phyloP scores from a whole-genome alignment of 768 basidiomycete genomes.

The Gautieria morchelliformis region DNA sequence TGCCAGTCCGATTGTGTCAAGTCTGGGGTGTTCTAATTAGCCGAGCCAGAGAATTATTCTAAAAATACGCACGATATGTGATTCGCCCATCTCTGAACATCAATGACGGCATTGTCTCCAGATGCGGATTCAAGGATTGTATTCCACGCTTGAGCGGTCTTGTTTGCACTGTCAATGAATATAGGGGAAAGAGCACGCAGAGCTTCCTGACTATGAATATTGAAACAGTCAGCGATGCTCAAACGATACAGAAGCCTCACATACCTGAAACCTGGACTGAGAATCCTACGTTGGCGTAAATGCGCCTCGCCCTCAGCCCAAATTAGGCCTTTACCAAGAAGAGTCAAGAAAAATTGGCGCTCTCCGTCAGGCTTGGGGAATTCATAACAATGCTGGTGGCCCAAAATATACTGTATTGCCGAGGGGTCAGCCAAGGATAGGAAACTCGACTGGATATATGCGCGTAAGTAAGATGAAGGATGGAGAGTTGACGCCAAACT shows the following conservation, averaged over 20 bases:
- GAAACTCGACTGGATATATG: constrained; percentile 37
- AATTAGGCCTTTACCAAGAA: constrained; percentile 21
- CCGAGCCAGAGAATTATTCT: background rate
- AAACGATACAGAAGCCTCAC: background rate
- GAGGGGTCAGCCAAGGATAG: constrained; percentile 47
- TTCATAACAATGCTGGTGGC: constrained; percentile 38
- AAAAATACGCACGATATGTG: constrained; percentile 10
- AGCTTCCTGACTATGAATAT: constrained; percentile 4
- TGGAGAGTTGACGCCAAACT: constrained; percentile 10
- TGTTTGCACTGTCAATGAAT: constrained; percentile 11
- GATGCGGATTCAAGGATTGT: constrained; percentile 7
- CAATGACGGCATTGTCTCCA: constrained; percentile 6
- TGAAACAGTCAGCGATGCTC: background rate
- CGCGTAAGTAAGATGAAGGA: background rate
- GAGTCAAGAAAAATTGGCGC: constrained; percentile 46
- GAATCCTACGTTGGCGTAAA: constrained; percentile 11
- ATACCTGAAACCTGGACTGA: constrained; percentile 12
- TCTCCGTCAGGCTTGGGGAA: constrained; percentile 59
- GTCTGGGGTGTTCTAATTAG: background rate
- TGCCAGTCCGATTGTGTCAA: constrained; percentile 13
- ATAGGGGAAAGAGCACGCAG: constrained; percentile 11
- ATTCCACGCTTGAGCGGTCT: constrained; percentile 9
- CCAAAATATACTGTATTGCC: constrained; percentile 47
- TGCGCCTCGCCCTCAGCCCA: constrained; percentile 25
- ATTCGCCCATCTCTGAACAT: constrained; percentile 12